These are phyloP conservation scores for Boletus sp. DNA, from an alignment of 768 basidiomycete species.

Conservation along the genomic window DNA sequence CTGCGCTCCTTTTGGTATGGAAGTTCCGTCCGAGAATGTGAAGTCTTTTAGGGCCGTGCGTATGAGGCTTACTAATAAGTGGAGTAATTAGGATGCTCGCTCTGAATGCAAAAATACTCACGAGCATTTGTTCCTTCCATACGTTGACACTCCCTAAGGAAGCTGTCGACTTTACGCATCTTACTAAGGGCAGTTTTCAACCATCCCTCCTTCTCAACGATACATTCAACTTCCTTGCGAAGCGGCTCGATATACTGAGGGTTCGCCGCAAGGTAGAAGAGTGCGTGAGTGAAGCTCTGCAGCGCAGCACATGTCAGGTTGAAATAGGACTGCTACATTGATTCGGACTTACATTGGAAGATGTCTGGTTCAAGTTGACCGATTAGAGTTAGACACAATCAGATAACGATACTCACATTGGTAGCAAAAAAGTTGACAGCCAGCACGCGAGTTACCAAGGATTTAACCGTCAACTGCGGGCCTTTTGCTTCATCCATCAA, in stretches of 20 bases:
- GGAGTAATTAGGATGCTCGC: too few species aligned
- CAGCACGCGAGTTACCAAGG: background rate
- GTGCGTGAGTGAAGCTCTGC: slow-evolving; percentile 33
- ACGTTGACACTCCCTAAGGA: slow-evolving; percentile 37
- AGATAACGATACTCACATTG: background rate
- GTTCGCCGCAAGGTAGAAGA: slow-evolving; percentile 36
- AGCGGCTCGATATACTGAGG: slow-evolving; percentile 35
- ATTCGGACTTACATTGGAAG: background rate
- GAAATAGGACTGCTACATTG: background rate
- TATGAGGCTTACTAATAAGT: too few species aligned
- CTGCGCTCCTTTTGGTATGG: slow-evolving; percentile 33
- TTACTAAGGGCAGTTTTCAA: slow-evolving; percentile 24
- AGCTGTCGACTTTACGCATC: slow-evolving; percentile 39
- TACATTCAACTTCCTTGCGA: slow-evolving; percentile 37
- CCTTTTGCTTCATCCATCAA: background rate
- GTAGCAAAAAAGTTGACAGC: background rate
- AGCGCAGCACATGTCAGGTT: background rate
- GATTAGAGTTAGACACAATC: background rate
- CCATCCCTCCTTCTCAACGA: slow-evolving; percentile 30
- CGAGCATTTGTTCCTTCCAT: slow-evolving; percentile 25
- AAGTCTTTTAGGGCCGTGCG: slow-evolving; percentile 32
- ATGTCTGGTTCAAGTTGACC: background rate
- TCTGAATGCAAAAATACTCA: too few species aligned
- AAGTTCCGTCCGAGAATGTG: slow-evolving; percentile 39
- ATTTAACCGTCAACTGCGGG: background rate